A percentile compares a stretch with the other conserved stretches of the same genome.
Evolutionary conservation across 1,284 basidiomycete genomes (phyloP).

Genomic region (Irpex lacteus): DNA sequence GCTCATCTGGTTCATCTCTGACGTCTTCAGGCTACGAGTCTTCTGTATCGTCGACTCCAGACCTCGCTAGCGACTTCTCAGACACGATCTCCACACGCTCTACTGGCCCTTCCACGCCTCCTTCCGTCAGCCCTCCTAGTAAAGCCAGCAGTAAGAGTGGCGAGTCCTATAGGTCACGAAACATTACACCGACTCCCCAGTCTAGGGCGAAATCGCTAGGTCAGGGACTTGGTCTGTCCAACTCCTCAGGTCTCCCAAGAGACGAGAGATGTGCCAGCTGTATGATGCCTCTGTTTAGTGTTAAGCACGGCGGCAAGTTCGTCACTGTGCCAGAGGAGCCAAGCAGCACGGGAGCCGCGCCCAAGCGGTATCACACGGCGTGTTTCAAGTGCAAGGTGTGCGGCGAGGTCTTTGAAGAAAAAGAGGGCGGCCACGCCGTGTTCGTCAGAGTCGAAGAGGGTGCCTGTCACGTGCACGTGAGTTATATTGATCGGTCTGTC

Average conservation of each 20-base stretch:
- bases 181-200: conserved; percentile 22
- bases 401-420: conserved; percentile 58
- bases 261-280: conserved; percentile 53
- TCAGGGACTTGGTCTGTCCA: conserved; percentile 19
- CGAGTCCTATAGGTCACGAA: conserved; percentile 3
- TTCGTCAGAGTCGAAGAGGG: conserved; percentile 64
- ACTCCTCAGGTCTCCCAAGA: conserved; percentile 24
- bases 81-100: conserved; percentile 48
- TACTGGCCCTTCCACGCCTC: conserved; percentile 55
- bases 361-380: conserved; percentile 62
- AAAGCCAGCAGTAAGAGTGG: conserved; percentile 6
- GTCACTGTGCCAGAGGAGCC: conserved; percentile 64
- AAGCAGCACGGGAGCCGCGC: conserved; percentile 36
- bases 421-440: conserved; percentile 54
- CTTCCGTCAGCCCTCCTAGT: conserved; percentile 33
- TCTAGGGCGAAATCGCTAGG: conserved; percentile 18
- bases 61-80: conserved; percentile 59
- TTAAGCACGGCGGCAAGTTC: conserved; percentile 53
- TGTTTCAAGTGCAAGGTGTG: conserved; percentile 75
- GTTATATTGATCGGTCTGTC: conserved; percentile 20
- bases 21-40: conserved; percentile 20
- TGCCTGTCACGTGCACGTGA: conserved; percentile 70
- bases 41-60: conserved; percentile 50
- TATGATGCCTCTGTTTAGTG: conserved; percentile 51
- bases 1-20: conserved; percentile 6